These are phyloP conservation scores for Dendrobium catenatum DNA, from an alignment of 106 monocot species.

Conservation along the genomic window DNA sequence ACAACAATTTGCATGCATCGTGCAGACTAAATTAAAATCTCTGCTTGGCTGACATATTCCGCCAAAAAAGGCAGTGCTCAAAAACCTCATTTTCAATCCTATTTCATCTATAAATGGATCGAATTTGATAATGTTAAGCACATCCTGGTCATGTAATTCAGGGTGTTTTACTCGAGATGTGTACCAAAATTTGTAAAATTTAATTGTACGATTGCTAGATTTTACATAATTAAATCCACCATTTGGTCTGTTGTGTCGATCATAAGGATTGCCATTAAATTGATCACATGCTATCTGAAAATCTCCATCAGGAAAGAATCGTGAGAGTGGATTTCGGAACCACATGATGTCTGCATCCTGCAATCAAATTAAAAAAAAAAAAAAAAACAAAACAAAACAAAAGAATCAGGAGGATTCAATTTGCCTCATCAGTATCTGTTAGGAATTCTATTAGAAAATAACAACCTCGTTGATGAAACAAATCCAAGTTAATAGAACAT, in stretches of 20 bases:
- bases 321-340: conserved; percentile 21
- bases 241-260: conserved; percentile 19
- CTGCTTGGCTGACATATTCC: conserved; percentile 25
- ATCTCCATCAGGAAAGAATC: conserved; percentile 21
- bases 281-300: conserved; percentile 31
- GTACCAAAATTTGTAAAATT: conserved; percentile 26
- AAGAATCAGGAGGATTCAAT: too few species aligned
- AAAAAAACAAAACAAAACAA: background rate
- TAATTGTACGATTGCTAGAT: conserved; percentile 22
- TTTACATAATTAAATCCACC: conserved; percentile 31
- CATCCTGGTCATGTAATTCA: conserved; percentile 22
- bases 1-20: conserved; percentile 30
- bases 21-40: conserved; percentile 22
- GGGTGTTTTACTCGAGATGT: conserved; percentile 13
- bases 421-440: too few species aligned
- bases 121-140: conserved; percentile 24
- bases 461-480: too few species aligned
- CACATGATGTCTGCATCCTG: conserved; percentile 26
- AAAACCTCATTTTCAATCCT: conserved; percentile 17
- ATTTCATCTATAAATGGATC: conserved; percentile 16
- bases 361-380: background rate
- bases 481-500: too few species aligned
- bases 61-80: conserved; percentile 22
- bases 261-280: conserved; percentile 9
- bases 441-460: too few species aligned